Percentiles rank a stretch among this genome's conserved stretches.
These are phyloP conservation scores for Withania somnifera DNA, from an alignment of 305 asterid genomes.

Conservation along the genomic window DNA sequence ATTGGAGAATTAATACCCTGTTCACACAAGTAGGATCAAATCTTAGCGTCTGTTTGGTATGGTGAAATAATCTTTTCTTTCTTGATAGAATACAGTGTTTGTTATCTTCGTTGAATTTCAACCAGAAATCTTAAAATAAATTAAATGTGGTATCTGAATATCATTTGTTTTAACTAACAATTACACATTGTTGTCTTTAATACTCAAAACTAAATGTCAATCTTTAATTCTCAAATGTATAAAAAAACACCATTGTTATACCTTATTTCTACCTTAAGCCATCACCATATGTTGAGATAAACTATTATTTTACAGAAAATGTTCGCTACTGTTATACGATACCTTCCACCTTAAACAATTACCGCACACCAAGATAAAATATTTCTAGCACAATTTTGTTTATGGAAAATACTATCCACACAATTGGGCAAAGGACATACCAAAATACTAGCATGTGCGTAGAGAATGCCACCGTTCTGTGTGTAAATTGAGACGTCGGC, in stretches of 20 bases:
- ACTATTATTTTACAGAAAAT: too few relatives aligned
- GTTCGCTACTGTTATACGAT: too few relatives aligned
- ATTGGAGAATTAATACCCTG: slow-evolving; percentile 86
- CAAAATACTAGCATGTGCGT: slow-evolving; percentile 58
- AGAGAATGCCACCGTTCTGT: slow-evolving; percentile 41
- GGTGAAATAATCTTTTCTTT: neutral
- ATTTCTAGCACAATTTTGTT: too few relatives aligned
- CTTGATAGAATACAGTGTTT: neutral
- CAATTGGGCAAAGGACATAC: slow-evolving; percentile 32
- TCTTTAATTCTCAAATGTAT: neutral
- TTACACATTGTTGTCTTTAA: neutral
- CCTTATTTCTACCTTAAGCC: neutral
- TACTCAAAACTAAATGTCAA: neutral
- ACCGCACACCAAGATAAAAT: too few relatives aligned
- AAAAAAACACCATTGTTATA: neutral
- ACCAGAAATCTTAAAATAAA: neutral
- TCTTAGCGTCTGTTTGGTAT: neutral
- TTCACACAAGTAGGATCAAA: neutral
- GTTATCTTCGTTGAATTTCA: neutral
- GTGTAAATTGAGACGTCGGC: slow-evolving; percentile 62
- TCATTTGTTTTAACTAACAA: neutral
- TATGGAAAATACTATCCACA: too few relatives aligned
- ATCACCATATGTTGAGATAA: too few relatives aligned
- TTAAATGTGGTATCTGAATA: neutral
- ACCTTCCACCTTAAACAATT: too few relatives aligned